Percentiles rank a stretch among this genome's conserved stretches.
Evolutionary conservation across 1,284 basidiomycete species (phyloP).

Genomic region (Melampsora abietis-canadensis): DNA sequence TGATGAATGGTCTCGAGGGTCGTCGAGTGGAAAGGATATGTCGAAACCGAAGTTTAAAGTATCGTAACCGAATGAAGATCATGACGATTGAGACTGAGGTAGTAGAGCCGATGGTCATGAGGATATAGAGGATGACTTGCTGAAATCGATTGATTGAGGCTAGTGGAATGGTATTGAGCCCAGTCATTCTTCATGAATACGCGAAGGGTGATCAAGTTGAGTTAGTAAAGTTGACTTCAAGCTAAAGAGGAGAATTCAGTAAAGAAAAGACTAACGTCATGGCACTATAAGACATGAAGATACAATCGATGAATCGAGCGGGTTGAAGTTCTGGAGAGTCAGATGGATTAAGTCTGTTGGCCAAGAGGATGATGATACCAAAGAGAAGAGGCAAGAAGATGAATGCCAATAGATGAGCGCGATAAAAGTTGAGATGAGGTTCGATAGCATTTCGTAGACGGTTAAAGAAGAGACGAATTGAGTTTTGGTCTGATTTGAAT

Average conservation of each 20-base stretch:
- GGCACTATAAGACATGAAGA: constrained; percentile 51
- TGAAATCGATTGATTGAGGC: constrained; percentile 50
- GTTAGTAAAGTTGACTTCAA: neutral
- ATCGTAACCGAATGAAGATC: constrained; percentile 51
- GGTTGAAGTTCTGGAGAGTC: constrained; percentile 22
- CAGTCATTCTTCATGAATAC: constrained; percentile 48
- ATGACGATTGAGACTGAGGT: constrained; percentile 52
- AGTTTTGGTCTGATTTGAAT: no score
- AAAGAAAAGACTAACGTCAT: constrained; percentile 48
- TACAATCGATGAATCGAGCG: constrained; percentile 51
- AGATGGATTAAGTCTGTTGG: neutral
- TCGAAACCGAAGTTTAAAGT: constrained; percentile 50
- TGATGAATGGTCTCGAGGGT: constrained; percentile 19
- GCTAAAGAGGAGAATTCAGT: neutral
- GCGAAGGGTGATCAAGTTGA: neutral
- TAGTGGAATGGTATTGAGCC: constrained; percentile 51
- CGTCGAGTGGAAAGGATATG: constrained; percentile 17
- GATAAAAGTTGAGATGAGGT: constrained; percentile 30
- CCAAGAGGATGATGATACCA: constrained; percentile 17
- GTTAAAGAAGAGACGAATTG: no score
- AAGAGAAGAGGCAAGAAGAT: constrained; percentile 34
- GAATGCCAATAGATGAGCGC: constrained; percentile 32
- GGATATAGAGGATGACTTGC: constrained; percentile 52
- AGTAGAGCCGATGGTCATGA: constrained; percentile 53
- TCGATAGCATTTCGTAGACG: constrained; percentile 21